These are phyloP conservation scores for Nitzschia sp. DNA, from an alignment of 108 stramenopile species.

Conservation along the genomic window DNA sequence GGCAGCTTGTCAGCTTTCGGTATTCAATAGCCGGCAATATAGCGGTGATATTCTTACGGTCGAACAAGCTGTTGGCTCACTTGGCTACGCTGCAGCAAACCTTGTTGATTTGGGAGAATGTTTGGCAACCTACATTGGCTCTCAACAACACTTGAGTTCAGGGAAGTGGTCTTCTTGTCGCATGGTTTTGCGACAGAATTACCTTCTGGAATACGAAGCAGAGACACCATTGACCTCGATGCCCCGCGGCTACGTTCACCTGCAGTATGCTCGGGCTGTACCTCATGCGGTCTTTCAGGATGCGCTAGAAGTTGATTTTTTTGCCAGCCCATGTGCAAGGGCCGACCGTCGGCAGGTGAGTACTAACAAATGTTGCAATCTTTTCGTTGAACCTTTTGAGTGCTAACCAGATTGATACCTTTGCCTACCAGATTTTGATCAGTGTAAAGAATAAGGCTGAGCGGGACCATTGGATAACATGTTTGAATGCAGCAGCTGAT, in stretches of 20 bases:
- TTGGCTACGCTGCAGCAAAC: slow-evolving; percentile 38
- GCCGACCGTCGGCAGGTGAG: slow-evolving; percentile 59
- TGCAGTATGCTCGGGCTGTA: slow-evolving; percentile 55
- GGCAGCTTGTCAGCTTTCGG: slow-evolving; percentile 60
- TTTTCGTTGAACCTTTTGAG: not conserved
- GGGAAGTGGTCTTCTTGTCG: slow-evolving; percentile 58
- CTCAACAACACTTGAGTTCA: slow-evolving; percentile 18
- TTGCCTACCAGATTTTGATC: slow-evolving; percentile 47
- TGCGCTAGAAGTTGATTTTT: slow-evolving; percentile 73
- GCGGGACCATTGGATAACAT: slow-evolving; percentile 64
- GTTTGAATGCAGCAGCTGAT: slow-evolving; percentile 59
- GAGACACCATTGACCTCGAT: slow-evolving; percentile 22
- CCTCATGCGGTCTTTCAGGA: slow-evolving; percentile 55
- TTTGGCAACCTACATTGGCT: slow-evolving; percentile 51
- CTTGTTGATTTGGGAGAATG: slow-evolving; percentile 63
- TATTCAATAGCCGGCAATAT: slow-evolving; percentile 36
- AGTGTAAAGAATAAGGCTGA: slow-evolving; percentile 54
- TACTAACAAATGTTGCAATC: not conserved
- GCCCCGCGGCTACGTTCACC: slow-evolving; percentile 72
- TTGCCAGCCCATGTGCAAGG: slow-evolving; percentile 70
- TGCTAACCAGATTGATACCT: slow-evolving; percentile 2
- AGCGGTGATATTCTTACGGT: slow-evolving; percentile 38
- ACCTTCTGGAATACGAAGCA: slow-evolving; percentile 67
- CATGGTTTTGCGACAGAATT: slow-evolving; percentile 72
- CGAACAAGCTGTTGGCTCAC: slow-evolving; percentile 19